phyloP scores from a whole-genome alignment of 495 filamentous ascomycete genomes.

The Penicillium longicatenatum region DNA sequence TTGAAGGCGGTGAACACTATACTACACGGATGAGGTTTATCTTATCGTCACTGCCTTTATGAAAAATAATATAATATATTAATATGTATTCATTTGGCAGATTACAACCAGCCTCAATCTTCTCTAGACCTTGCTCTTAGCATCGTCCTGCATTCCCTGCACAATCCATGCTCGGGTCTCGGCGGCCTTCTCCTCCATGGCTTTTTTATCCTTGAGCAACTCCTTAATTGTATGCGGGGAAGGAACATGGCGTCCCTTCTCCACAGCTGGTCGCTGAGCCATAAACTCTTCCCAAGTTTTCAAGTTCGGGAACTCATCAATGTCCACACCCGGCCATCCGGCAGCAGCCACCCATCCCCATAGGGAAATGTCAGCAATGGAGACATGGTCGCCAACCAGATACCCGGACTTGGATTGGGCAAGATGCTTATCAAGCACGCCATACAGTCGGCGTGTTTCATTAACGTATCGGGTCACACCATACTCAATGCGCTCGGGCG shows the following conservation, averaged over 20 bases:
- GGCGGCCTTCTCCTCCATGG: slow-evolving; percentile 55
- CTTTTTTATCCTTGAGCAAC: slow-evolving; percentile 54
- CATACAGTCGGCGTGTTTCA: slow-evolving; percentile 80
- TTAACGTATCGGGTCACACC: slow-evolving; percentile 80
- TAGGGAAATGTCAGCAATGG: slow-evolving; percentile 81
- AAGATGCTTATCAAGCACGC: slow-evolving; percentile 76
- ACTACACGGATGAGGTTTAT: not conserved
- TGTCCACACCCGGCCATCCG: slow-evolving; percentile 72
- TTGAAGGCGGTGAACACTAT: not conserved
- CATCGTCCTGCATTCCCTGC: slow-evolving; percentile 62
- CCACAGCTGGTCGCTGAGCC: slow-evolving; percentile 63
- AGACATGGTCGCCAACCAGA: slow-evolving; percentile 76
- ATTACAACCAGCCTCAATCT: not conserved
- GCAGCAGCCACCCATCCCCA: slow-evolving; percentile 72
- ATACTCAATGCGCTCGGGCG: slow-evolving; percentile 85
- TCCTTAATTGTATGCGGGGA: slow-evolving; percentile 64
- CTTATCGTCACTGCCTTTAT: not conserved
- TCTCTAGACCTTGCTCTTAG: slow-evolving; percentile 37
- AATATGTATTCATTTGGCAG: no score
- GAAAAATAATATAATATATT: no score
- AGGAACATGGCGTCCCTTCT: slow-evolving; percentile 82
- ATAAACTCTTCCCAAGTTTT: slow-evolving; percentile 76
- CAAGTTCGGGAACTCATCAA: slow-evolving; percentile 76
- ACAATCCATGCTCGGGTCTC: slow-evolving; percentile 60
- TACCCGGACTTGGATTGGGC: slow-evolving; percentile 63